Conservation (phyloP, 805 yeast species). For the Nakazawaea laoshanensis region DNA sequence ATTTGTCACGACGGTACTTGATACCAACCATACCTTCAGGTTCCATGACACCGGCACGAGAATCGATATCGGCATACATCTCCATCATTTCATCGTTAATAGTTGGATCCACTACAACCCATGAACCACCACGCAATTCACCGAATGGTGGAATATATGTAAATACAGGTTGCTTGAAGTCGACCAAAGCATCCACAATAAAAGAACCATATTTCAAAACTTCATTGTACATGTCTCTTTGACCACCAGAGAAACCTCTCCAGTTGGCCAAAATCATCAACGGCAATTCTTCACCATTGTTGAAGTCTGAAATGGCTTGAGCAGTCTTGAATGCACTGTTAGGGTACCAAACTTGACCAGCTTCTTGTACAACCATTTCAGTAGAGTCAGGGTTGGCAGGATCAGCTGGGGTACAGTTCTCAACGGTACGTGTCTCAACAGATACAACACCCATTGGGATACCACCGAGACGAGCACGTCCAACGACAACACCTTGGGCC, state of each 20-base stretch:
- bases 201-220: slow-evolving; percentile 94
- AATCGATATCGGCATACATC: slow-evolving; percentile 94
- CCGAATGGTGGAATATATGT: slow-evolving; percentile 98
- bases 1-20: slow-evolving; percentile 90
- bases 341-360: slow-evolving; percentile 99
- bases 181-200: slow-evolving; percentile 95
- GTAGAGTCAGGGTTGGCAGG: slow-evolving; percentile 97
- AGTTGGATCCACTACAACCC: slow-evolving; percentile 99
- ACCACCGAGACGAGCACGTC: slow-evolving; percentile 98
- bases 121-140: slow-evolving; percentile 98
- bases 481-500: slow-evolving; percentile 98
- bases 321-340: slow-evolving; percentile 99
- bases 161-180: slow-evolving; percentile 92
- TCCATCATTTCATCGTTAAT: slow-evolving; percentile 97
- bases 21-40: slow-evolving; percentile 99
- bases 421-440: slow-evolving; percentile 87
- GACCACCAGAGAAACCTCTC: slow-evolving; percentile 99
- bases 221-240: slow-evolving; percentile 98
- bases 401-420: slow-evolving; percentile 91
- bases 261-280: slow-evolving; percentile 97
- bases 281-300: slow-evolving; percentile 96
- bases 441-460: slow-evolving; percentile 97
- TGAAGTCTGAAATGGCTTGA: slow-evolving; percentile 95
- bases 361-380: slow-evolving; percentile 81
- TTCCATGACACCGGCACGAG: slow-evolving; percentile 97